Percentiles rank a stretch among this genome's conserved stretches.
These are phyloP conservation scores for Borovskyia barvae DNA, from an alignment of 208 protist species.

Conservation along the genomic window DNA sequence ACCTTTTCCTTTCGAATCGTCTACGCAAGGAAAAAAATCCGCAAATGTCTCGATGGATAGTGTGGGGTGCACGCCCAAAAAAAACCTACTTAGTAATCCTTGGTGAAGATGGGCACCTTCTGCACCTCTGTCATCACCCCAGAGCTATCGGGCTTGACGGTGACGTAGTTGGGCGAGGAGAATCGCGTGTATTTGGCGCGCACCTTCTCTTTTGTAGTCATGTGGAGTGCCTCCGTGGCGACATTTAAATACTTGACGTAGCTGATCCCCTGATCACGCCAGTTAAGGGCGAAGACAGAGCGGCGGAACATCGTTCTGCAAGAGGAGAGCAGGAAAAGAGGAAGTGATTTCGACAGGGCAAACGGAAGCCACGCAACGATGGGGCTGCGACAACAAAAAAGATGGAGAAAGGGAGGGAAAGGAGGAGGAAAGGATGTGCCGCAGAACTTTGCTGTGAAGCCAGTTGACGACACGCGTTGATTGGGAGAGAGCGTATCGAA, in stretches of 20 bases:
- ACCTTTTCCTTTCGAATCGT: slow-evolving; percentile 1
- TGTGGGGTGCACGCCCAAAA: not conserved
- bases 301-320: slow-evolving; percentile 72
- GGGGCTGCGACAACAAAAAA: not conserved
- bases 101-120: slow-evolving; percentile 64
- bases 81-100: slow-evolving; percentile 78
- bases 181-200: slow-evolving; percentile 69
- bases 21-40: too few relatives aligned
- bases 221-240: slow-evolving; percentile 84
- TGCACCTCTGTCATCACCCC: slow-evolving; percentile 64
- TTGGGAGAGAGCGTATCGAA: not conserved
- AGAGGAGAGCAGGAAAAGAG: not conserved
- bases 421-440: not conserved
- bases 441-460: not conserved
- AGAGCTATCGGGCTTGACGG: slow-evolving; percentile 55
- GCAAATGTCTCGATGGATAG: not conserved
- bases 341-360: not conserved
- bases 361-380: slow-evolving; percentile 4
- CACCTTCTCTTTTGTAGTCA: slow-evolving; percentile 58
- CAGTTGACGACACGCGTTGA: too few relatives aligned
- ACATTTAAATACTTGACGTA: slow-evolving; percentile 92
- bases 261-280: slow-evolving; percentile 88
- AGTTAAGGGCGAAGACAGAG: slow-evolving; percentile 49
- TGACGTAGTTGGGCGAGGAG: slow-evolving; percentile 69
- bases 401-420: not conserved